These are phyloP conservation scores for Hypoxylon lenormandii DNA, from an alignment of 495 filamentous ascomycete genomes.

Conservation along the genomic window DNA sequence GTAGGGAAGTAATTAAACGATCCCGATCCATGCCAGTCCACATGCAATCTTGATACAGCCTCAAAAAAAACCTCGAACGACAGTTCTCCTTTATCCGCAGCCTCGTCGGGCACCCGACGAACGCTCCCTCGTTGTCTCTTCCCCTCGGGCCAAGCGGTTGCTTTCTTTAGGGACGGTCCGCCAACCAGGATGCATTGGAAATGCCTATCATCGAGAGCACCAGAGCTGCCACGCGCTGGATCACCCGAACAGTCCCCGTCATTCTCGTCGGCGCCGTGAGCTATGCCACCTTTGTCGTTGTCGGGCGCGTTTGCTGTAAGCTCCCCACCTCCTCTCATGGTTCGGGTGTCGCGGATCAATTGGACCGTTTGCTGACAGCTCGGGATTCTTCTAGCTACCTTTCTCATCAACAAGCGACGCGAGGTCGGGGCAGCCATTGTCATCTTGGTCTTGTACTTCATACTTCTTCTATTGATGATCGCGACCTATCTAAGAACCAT, in stretches of 20 bases:
- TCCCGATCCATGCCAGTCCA: slow-evolving; percentile 8
- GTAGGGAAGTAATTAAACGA: slow-evolving; percentile 2
- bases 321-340: neutral
- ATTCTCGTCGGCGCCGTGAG: slow-evolving; percentile 55
- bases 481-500: slow-evolving; percentile 75
- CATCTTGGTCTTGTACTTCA: slow-evolving; percentile 76
- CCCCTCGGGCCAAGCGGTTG: neutral
- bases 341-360: slow-evolving; percentile 5
- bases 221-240: slow-evolving; percentile 60
- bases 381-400: slow-evolving; percentile 64
- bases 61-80: slow-evolving; percentile 26
- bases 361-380: slow-evolving; percentile 17
- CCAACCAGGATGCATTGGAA: slow-evolving; percentile 46
- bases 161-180: slow-evolving; percentile 4
- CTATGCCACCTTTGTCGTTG: slow-evolving; percentile 58
- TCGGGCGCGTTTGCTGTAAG: slow-evolving; percentile 59
- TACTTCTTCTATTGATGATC: slow-evolving; percentile 74
- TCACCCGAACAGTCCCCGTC: slow-evolving; percentile 57
- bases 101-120: slow-evolving; percentile 34
- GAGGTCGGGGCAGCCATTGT: slow-evolving; percentile 70
- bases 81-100: slow-evolving; percentile 23
- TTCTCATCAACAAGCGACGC: slow-evolving; percentile 67
- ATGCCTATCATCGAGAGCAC: slow-evolving; percentile 51
- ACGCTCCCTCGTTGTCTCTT: slow-evolving; percentile 5
- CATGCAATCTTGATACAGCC: slow-evolving; percentile 40